phyloP scores from a whole-genome alignment of 805 yeast species.

The Candida sonorensis region DNA sequence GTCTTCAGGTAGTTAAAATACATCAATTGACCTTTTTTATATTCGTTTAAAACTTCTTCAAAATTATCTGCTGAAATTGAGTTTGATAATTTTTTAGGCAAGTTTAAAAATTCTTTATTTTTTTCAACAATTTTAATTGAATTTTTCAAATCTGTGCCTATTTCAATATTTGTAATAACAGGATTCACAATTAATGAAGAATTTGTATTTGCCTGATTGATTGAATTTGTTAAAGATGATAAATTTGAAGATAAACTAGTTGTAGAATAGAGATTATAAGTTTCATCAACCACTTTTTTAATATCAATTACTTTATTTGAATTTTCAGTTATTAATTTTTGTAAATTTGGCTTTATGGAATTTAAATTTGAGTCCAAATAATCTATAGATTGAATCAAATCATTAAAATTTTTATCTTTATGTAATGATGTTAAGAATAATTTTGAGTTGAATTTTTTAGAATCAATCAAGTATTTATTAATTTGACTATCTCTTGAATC shows the following conservation, averaged over 20 bases:
- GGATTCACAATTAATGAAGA: slow-evolving; percentile 55
- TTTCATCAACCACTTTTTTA: slow-evolving; percentile 57
- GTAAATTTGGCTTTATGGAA: slow-evolving; percentile 42
- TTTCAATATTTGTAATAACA: slow-evolving; percentile 41
- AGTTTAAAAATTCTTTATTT: slow-evolving; percentile 47
- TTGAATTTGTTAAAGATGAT: slow-evolving; percentile 26
- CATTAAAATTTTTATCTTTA: slow-evolving; percentile 44
- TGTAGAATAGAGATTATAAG: slow-evolving; percentile 44
- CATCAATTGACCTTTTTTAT: slow-evolving; percentile 37
- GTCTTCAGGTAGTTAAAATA: too few species aligned
- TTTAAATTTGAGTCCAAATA: slow-evolving; percentile 43
- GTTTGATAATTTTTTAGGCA: slow-evolving; percentile 42
- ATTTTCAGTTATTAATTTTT: slow-evolving; percentile 48
- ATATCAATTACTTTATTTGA: slow-evolving; percentile 58
- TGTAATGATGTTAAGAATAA: slow-evolving; percentile 51
- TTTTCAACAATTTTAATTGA: slow-evolving; percentile 47
- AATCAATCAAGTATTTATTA: slow-evolving; percentile 42
- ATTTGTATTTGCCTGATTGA: slow-evolving; percentile 40
- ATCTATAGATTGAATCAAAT: slow-evolving; percentile 41
- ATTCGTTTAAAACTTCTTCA: slow-evolving; percentile 50
- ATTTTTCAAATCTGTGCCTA: slow-evolving; percentile 40
- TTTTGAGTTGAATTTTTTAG: slow-evolving; percentile 53
- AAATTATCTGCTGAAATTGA: slow-evolving; percentile 47
- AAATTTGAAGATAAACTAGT: slow-evolving; percentile 17
- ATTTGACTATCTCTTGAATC: slow-evolving; percentile 31